A percentile compares a stretch with the other conserved stretches of the same genome.
phyloP scores from a whole-genome alignment of 2,329 filamentous ascomycete genomes.

The Fusarium begoniae region DNA sequence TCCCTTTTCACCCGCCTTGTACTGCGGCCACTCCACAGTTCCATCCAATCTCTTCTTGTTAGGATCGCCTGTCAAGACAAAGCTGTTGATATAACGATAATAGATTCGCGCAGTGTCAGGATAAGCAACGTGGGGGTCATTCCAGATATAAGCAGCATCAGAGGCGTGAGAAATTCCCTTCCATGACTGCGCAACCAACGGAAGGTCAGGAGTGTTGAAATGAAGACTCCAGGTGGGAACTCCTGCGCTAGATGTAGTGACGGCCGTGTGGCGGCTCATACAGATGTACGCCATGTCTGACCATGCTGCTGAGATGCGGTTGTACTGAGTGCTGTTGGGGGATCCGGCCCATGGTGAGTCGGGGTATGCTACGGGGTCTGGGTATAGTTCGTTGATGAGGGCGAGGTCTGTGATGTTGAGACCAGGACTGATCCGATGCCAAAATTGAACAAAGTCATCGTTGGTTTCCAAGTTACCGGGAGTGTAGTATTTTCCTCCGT shows the following conservation, averaged over 20 bases:
- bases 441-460: slow-evolving; percentile 13
- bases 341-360: slow-evolving; percentile 9
- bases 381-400: slow-evolving; percentile 2
- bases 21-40: not conserved
- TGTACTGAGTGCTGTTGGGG: slow-evolving; percentile 5
- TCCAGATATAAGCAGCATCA: slow-evolving; percentile 1
- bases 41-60: not conserved
- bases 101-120: not conserved
- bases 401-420: slow-evolving; percentile 2
- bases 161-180: slow-evolving; percentile 2
- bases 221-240: slow-evolving; percentile 3
- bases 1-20: not conserved
- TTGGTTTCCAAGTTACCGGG: slow-evolving; percentile 1
- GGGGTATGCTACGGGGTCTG: not conserved
- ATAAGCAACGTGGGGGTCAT: not conserved
- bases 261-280: not conserved
- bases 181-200: not conserved
- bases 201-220: slow-evolving; percentile 4
- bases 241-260: not conserved
- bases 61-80: not conserved
- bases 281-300: slow-evolving; percentile 15
- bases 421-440: not conserved
- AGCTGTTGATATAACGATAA: not conserved
- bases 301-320: slow-evolving; percentile 11
- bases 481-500: slow-evolving; percentile 10